These are phyloP conservation scores for Fusarium devonianum DNA, from an alignment of 2,329 filamentous ascomycete species.

Conservation along the genomic window DNA sequence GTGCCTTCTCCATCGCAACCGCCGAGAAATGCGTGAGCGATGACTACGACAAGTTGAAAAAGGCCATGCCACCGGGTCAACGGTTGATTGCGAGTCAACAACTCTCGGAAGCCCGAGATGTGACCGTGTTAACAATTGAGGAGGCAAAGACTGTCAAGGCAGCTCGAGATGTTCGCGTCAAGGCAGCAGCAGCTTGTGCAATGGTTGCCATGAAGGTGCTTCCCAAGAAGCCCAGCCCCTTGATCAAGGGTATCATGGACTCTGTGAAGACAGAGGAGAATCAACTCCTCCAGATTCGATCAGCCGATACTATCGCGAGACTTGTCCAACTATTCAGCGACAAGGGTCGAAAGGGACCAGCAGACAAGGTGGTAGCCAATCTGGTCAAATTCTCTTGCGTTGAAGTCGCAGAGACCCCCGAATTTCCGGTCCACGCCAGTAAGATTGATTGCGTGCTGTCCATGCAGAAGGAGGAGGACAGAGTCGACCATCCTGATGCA, in stretches of 20 bases:
- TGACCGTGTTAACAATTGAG: conserved; percentile 74
- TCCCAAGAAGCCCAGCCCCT: conserved; percentile 89
- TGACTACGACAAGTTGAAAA: conserved; percentile 89
- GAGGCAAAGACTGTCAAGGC: conserved; percentile 83
- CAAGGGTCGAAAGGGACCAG: conserved; percentile 80
- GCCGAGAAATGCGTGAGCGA: conserved; percentile 86
- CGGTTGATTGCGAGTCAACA: conserved; percentile 83
- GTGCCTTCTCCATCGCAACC: conserved; percentile 86
- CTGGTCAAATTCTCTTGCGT: conserved; percentile 97
- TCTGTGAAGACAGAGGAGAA: conserved; percentile 97
- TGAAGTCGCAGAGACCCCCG: conserved; percentile 95
- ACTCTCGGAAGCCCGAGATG: conserved; percentile 77
- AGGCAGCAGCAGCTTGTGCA: conserved; percentile 84
- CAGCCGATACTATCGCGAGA: conserved; percentile 81
- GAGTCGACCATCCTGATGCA: conserved; percentile 89
- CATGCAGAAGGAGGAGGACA: conserved; percentile 95
- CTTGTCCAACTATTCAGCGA: conserved; percentile 88
- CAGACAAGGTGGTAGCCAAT: conserved; percentile 95
- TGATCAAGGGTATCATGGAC: conserved; percentile 98
- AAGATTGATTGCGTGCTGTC: conserved; percentile 86
- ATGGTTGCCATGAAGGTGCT: conserved; percentile 86
- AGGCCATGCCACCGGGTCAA: conserved; percentile 85
- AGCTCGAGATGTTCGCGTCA: conserved; percentile 83
- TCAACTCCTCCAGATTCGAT: conserved; percentile 83
- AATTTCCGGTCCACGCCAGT: conserved; percentile 83